Conservation (phyloP, 305 asterid species). For the Rubia balearica region DNA sequence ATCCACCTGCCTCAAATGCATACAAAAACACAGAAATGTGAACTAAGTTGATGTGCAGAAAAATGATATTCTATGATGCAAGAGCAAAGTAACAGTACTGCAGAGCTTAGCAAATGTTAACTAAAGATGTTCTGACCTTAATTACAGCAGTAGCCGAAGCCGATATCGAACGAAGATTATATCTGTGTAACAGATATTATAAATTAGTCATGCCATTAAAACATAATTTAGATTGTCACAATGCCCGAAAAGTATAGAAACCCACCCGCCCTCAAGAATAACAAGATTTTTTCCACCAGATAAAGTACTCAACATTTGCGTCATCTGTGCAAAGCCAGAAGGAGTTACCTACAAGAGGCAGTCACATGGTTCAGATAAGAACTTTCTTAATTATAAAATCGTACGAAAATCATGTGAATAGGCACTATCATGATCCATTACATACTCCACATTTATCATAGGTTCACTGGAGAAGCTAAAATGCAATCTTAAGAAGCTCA, state of each 20-base stretch:
- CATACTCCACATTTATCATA: not conserved
- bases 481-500: slow-evolving; percentile 5
- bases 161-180: slow-evolving; percentile 93
- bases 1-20: slow-evolving; percentile 12
- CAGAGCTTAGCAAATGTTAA: not conserved
- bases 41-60: not conserved
- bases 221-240: not conserved
- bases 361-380: slow-evolving; percentile 16
- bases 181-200: slow-evolving; percentile 37
- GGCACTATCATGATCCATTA: not conserved
- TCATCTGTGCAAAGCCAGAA: slow-evolving; percentile 85
- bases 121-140: slow-evolving; percentile 39
- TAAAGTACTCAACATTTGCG: slow-evolving; percentile 61
- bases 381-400: not conserved
- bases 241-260: slow-evolving; percentile 22
- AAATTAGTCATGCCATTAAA: slow-evolving; percentile 16
- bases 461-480: slow-evolving; percentile 4
- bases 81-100: not conserved
- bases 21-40: slow-evolving; percentile 5
- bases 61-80: slow-evolving; percentile 2
- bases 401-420: too few species aligned
- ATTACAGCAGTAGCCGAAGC: slow-evolving; percentile 86
- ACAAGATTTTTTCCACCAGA: slow-evolving; percentile 88
- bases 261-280: slow-evolving; percentile 97
- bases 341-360: slow-evolving; percentile 69